Conservation (phyloP, 192 early-diverging fungal genomes). For the Gryganskiella cystojenkinii region DNA sequence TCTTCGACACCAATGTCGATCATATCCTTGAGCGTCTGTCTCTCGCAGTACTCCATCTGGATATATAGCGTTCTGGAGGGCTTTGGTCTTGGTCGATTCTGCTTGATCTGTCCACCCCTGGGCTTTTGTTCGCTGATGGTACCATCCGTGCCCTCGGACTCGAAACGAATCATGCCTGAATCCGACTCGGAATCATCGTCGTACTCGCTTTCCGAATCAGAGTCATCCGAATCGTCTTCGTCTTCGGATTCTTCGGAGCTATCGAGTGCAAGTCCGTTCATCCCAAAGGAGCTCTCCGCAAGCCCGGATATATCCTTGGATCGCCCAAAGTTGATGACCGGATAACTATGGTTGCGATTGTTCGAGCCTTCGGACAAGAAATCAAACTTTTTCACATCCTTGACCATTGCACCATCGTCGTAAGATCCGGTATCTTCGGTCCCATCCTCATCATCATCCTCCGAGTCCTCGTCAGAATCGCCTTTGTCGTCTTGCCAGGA, state of each 20-base stretch:
- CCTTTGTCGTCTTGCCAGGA: constrained; percentile 23
- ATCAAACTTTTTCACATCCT: constrained; percentile 54
- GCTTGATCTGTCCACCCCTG: constrained; percentile 2
- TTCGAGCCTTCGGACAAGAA: constrained; percentile 55
- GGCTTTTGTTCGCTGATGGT: constrained; percentile 4
- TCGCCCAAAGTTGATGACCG: constrained; percentile 39
- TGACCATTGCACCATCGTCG: constrained; percentile 28
- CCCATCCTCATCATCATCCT: constrained; percentile 33
- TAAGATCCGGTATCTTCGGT: constrained; percentile 13
- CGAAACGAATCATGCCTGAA: constrained; percentile 49
- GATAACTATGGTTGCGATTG: constrained; percentile 43
- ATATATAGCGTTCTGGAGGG: constrained; percentile 82
- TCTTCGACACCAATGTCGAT: constrained; percentile 83
- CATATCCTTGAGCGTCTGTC: constrained; percentile 87
- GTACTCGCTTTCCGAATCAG: constrained; percentile 26
- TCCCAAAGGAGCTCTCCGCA: constrained; percentile 46
- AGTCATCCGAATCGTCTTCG: constrained; percentile 19
- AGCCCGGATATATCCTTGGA: constrained; percentile 29
- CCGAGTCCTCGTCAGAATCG: constrained; percentile 50
- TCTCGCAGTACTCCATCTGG: constrained; percentile 99
- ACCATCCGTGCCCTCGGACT: constrained; percentile 35
- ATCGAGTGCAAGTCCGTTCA: constrained; percentile 51
- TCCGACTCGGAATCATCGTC: constrained; percentile 48
- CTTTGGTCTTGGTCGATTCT: constrained; percentile 17
- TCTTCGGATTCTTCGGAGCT: constrained; percentile 35